Base-by-base conservation (phyloP, 352 stramenopile species). In the Blastocystis hominis region DNA sequence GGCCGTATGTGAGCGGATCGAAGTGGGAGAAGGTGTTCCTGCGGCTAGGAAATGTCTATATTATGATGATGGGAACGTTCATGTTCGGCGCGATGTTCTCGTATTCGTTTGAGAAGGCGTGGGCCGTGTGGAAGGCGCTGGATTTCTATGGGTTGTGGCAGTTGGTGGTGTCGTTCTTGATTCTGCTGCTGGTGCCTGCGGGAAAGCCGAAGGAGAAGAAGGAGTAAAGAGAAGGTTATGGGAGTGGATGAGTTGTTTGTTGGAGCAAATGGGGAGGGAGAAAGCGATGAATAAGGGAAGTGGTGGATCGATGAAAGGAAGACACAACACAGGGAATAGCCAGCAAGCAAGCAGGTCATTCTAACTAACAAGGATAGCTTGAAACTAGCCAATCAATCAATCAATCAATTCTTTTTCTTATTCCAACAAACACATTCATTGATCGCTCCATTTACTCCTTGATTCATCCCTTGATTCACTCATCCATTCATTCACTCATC, bases 141-240 rank as follows among this genome's bases (percentile, higher is more conserved):
- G 50, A 66, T 34, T 84, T 50, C 56, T 44, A 53, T n/a, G n/a
- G 30, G 36, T 53, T 53, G 10, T 5, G 66, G n/a, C 7, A 68
- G 13, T 64, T 84, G 17, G 10, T 84, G n/a, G 13, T 84, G 24
- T 15, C 10, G 10, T 63, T 47, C 30, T 38, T 64, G 7, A 20
- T 84, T 42, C 34, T 84, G 46, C 3, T 40, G 13, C n/a, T 84
- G 47, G 36, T 66, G n/a, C 72, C 72, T n/a, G n/a, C n/a, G n/a
- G 7, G 24, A 24, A 42, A 17, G 38, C 34, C 34, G 34, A 38
- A 38, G 40, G 46, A 42, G 9, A 17, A 15, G 15, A 6, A 55
- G 15, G 47, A 55, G 6, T 24, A 76, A 76, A 30, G 40, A 53
- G n/a, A n/a, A n/a, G n/a, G n/a, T n/a, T n/a, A n/a, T n/a, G n/a